These are phyloP conservation scores for Chlorokybus atmophyticus DNA, from an alignment of 139 green algal species.

Conservation along the genomic window DNA sequence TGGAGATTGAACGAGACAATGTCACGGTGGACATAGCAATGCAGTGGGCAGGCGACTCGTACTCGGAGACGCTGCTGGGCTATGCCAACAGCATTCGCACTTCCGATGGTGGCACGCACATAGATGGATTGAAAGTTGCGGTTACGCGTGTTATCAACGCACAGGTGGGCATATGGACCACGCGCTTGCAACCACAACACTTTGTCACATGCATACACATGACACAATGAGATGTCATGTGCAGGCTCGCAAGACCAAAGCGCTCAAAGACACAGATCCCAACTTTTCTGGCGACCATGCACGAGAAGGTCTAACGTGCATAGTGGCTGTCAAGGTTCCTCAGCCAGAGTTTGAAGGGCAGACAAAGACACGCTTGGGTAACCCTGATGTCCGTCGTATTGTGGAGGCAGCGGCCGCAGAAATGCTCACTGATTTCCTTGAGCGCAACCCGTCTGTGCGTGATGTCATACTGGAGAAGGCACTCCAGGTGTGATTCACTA, in stretches of 20 bases:
- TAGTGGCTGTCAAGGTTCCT: constrained; percentile 51
- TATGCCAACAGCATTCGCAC: constrained; percentile 97
- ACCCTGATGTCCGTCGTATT: constrained; percentile 71
- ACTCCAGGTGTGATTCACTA: too few relatives aligned
- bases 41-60: constrained; percentile 9
- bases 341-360: constrained; percentile 96
- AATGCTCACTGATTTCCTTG: constrained; percentile 38
- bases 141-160: constrained; percentile 70
- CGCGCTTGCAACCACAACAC: too few relatives aligned
- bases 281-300: constrained; percentile 77
- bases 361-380: constrained; percentile 92
- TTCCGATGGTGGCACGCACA: constrained; percentile 84
- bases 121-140: constrained; percentile 75
- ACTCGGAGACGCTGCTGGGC: constrained; percentile 67
- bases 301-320: constrained; percentile 59
- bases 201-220: too few relatives aligned
- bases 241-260: constrained; percentile 55
- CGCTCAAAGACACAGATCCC: constrained; percentile 46
- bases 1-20: too few relatives aligned
- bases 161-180: too few relatives aligned
- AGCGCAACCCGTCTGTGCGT: constrained; percentile 36
- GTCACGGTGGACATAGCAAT: not conserved
- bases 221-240: too few relatives aligned
- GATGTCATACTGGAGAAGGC: constrained; percentile 48
- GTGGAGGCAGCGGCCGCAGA: constrained; percentile 54